Evolutionary conservation across 2,329 filamentous ascomycete species (phyloP).

Genomic region (Aspergillus sp.): DNA sequence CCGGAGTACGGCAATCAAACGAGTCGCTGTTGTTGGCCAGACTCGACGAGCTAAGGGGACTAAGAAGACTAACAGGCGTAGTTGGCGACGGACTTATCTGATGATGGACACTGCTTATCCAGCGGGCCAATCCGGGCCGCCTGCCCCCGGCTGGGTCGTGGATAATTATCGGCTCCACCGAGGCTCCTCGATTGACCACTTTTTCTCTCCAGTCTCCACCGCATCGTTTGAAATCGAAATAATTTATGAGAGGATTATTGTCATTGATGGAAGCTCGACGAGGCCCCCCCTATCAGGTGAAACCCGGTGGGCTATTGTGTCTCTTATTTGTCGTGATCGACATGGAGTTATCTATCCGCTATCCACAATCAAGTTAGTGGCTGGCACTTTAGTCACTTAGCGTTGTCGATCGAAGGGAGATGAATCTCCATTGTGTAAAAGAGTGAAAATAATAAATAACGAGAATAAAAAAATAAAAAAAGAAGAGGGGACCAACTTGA

Average conservation of each 20-base stretch:
- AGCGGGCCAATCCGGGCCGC: neutral
- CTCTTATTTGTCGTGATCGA: neutral
- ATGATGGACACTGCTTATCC: neutral
- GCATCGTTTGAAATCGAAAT: neutral
- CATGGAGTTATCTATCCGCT: neutral
- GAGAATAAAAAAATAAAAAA: neutral
- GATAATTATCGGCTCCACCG: neutral
- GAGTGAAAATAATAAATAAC: neutral
- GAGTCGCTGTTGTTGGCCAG: neutral
- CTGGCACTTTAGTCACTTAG: neutral
- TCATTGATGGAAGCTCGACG: neutral
- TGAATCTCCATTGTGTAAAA: neutral
- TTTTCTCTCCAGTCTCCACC: neutral
- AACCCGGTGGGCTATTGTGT: neutral
- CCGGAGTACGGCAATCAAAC: slow-evolving; percentile 1
- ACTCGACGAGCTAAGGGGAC: neutral
- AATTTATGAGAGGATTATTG: neutral
- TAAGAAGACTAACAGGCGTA: neutral
- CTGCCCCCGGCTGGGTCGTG: neutral
- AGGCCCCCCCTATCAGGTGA: neutral
- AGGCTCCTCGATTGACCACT: neutral
- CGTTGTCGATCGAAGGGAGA: neutral
- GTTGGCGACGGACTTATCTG: neutral
- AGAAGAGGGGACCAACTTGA: neutral
- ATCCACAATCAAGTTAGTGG: neutral